These are phyloP conservation scores for Talaromyces sp. DNA, from an alignment of 2,329 filamentous ascomycete genomes.

Conservation along the genomic window DNA sequence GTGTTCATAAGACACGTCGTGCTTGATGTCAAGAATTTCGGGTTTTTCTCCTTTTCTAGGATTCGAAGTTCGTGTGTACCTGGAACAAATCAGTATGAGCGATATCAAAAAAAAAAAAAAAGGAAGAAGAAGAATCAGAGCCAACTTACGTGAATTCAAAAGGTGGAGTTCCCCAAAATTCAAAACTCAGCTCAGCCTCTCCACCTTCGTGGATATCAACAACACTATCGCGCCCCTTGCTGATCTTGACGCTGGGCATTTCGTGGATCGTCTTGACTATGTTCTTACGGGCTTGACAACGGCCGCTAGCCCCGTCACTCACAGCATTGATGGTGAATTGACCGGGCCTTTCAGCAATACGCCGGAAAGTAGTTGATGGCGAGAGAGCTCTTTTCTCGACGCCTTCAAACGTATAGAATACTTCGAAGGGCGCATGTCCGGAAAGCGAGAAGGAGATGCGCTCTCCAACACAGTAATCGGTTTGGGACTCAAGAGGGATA, in stretches of 20 bases:
- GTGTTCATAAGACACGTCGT: slow-evolving; percentile 77
- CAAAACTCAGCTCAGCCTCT: slow-evolving; percentile 86
- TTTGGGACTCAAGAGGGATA: slow-evolving; percentile 74
- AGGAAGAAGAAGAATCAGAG: not conserved
- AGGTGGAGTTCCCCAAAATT: slow-evolving; percentile 91
- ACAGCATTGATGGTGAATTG: slow-evolving; percentile 82
- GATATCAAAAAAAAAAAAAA: not conserved
- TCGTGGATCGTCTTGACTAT: slow-evolving; percentile 82
- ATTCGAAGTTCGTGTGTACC: slow-evolving; percentile 84
- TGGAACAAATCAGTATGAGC: slow-evolving; percentile 17
- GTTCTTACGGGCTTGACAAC: slow-evolving; percentile 75
- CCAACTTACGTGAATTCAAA: slow-evolving; percentile 78
- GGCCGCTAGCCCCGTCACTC: slow-evolving; percentile 74
- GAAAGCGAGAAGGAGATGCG: slow-evolving; percentile 87
- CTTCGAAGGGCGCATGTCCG: slow-evolving; percentile 85
- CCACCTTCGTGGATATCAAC: slow-evolving; percentile 97
- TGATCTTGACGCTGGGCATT: slow-evolving; percentile 86
- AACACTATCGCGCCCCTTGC: slow-evolving; percentile 71
- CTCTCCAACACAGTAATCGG: slow-evolving; percentile 93
- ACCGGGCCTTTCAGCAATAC: slow-evolving; percentile 86
- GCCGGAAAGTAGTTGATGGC: slow-evolving; percentile 75
- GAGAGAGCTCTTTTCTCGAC: slow-evolving; percentile 68
- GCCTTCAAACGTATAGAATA: slow-evolving; percentile 85
- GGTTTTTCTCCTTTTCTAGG: slow-evolving; percentile 71
- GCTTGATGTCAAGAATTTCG: slow-evolving; percentile 81